Evolutionary conservation across 768 basidiomycete genomes (phyloP), one percentile per base, ranked within the genome.

Genomic region (Gyrodon lividus): DNA sequence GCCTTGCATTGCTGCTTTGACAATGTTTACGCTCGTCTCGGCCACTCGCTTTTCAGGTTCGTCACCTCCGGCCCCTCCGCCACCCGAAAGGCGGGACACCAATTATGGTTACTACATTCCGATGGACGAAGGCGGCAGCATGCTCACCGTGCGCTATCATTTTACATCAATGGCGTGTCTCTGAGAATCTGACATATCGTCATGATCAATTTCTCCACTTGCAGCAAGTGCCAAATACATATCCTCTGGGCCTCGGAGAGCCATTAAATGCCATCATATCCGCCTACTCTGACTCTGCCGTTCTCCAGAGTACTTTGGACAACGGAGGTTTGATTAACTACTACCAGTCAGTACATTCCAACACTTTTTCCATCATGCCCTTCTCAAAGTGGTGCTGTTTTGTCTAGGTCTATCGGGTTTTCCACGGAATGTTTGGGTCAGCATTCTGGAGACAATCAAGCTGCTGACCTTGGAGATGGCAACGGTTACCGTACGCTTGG

Each of bases 241-340:
- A 72, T 60, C 88, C 89, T 2, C 63, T 73, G 40, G 90, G 87
- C 6, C 82, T 87, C 43, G 91, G 91, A 31, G 94, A 96, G 71
- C 93, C 93, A 5, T 68, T 96, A 39, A 97, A 97, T 60, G 74
- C 77, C 48, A 89, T 97, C 60, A 71, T 97, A 19, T 85, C 88
- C 20, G 87, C 78, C 8, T 75, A 83, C 40, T 96, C 93, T 4
- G 87, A 92, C 59, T 54, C 75, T 4, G 74, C 68, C 5, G 87
- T 95, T 2, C 77, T 93, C 40, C 75, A 81, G 20, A 80, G 86
- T 57, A 71, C 73, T 14, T 65, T 81, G 58, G 59, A 63, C 3
- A 67, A 87, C 43, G 93, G 93, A 13, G 92, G 93, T 3, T 70
- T 93, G 46, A 75, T 81, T 34, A 96, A 94, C 64, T 95, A 86